Conservation (phyloP, 176 grass and related monocot genomes). For the Phyllostachys edulis region DNA sequence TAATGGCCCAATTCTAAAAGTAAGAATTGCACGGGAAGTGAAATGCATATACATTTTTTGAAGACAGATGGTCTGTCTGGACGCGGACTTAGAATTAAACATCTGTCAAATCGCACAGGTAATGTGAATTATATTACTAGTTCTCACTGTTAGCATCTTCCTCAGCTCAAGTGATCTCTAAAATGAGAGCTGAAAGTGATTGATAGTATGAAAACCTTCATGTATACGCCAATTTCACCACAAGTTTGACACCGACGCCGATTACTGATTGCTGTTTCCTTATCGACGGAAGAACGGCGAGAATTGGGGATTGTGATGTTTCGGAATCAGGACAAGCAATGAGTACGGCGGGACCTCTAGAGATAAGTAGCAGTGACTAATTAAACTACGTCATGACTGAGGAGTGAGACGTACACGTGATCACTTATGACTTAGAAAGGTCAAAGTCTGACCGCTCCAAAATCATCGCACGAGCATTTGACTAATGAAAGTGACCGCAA, state of each 20-base stretch:
- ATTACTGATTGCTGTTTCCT: neutral
- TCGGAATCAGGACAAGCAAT: neutral
- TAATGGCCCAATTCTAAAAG: too few relatives aligned
- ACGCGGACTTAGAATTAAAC: neutral
- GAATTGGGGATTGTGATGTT: neutral
- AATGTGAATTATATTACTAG: neutral
- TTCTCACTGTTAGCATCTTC: neutral
- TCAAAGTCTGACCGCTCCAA: neutral
- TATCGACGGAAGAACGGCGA: neutral
- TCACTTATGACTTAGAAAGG: neutral
- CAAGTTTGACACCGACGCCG: neutral
- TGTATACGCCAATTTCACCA: neutral
- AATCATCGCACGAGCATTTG: neutral
- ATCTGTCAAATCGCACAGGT: neutral
- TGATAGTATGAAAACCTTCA: neutral
- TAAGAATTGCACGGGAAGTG: neutral
- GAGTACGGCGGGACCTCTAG: neutral
- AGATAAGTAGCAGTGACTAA: slow-evolving; percentile 23
- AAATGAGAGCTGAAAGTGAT: neutral
- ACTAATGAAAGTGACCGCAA: neutral
- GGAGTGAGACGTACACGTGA: slow-evolving; percentile 14
- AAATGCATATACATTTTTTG: neutral
- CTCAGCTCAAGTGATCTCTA: neutral
- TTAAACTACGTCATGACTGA: neutral
- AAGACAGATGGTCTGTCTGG: neutral